phyloP scores from a whole-genome alignment of 441 rosid species.

The Populus hybrid region DNA sequence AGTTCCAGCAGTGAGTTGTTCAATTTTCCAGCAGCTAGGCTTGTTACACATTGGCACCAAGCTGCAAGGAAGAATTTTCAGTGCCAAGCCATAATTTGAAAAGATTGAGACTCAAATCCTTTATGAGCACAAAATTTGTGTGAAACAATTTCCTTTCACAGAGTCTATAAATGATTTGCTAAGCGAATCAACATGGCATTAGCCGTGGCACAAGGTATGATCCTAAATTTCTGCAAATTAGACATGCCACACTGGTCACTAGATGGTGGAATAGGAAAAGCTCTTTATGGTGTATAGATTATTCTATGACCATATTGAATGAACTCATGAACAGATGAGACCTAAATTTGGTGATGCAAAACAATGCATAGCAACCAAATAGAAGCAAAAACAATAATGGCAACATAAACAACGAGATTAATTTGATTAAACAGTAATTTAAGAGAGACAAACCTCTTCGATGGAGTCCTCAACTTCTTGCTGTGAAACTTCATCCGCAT shows the following conservation, averaged over 20 bases:
- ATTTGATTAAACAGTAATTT: too few species aligned
- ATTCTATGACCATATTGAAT: not conserved
- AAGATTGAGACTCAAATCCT: not conserved
- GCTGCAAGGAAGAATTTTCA: too few species aligned
- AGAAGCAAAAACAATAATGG: not conserved
- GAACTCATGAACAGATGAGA: not conserved
- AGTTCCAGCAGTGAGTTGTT: too few species aligned
- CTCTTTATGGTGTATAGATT: not conserved
- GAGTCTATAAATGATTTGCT: not conserved
- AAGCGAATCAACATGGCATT: not conserved
- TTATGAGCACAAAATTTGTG: too few species aligned
- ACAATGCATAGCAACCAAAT: not conserved
- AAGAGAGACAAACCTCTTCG: too few species aligned
- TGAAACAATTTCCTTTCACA: too few species aligned
- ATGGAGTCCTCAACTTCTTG: too few species aligned
- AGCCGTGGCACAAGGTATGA: not conserved
- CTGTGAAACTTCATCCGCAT: too few species aligned
- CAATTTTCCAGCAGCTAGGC: too few species aligned
- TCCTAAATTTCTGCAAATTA: not conserved
- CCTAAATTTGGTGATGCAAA: not conserved
- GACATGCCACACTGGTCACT: not conserved
- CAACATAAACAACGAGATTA: not conserved
- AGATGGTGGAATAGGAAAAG: not conserved
- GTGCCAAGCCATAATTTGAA: not conserved
- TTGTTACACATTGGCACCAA: too few species aligned